A percentile compares a stretch with the other conserved stretches of the same genome.
These are phyloP conservation scores for Jackrogersella minutella DNA, from an alignment of 495 filamentous ascomycete genomes.

Conservation along the genomic window DNA sequence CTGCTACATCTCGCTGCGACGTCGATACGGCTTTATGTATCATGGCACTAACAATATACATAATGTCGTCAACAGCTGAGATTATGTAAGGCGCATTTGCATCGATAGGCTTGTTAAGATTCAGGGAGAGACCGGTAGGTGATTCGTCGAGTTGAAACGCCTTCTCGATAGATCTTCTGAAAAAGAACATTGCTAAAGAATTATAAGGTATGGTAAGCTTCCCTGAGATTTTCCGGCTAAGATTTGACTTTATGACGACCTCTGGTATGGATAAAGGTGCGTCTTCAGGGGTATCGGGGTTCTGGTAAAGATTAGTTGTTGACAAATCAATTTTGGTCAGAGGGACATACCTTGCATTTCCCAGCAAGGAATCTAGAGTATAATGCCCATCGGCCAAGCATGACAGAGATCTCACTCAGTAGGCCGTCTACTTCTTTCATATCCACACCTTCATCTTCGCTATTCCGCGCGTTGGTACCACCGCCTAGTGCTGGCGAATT, in stretches of 20 bases:
- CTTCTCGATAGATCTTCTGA: slow-evolving; percentile 93
- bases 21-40: slow-evolving; percentile 86
- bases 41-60: slow-evolving; percentile 97
- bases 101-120: slow-evolving; percentile 69
- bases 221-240: slow-evolving; percentile 76
- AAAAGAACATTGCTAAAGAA: slow-evolving; percentile 90
- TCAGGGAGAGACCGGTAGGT: slow-evolving; percentile 80
- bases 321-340: slow-evolving; percentile 12
- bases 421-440: slow-evolving; percentile 93
- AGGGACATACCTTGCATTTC: slow-evolving; percentile 71
- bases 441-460: slow-evolving; percentile 90
- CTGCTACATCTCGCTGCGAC: slow-evolving; percentile 76
- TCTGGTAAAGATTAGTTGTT: slow-evolving; percentile 44
- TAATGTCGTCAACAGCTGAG: slow-evolving; percentile 95
- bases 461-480: slow-evolving; percentile 55
- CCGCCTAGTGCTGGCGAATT: slow-evolving; percentile 73
- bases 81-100: slow-evolving; percentile 88
- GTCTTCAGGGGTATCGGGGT: slow-evolving; percentile 53
- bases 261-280: slow-evolving; percentile 66
- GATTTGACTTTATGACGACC: slow-evolving; percentile 75
- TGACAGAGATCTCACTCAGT: slow-evolving; percentile 83
- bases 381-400: slow-evolving; percentile 92
- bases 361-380: slow-evolving; percentile 88
- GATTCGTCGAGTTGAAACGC: slow-evolving; percentile 98
- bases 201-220: slow-evolving; percentile 82